Evolutionary conservation across 176 grass and related monocot species (phyloP).

Genomic region (Tillandsia fasciculata): DNA sequence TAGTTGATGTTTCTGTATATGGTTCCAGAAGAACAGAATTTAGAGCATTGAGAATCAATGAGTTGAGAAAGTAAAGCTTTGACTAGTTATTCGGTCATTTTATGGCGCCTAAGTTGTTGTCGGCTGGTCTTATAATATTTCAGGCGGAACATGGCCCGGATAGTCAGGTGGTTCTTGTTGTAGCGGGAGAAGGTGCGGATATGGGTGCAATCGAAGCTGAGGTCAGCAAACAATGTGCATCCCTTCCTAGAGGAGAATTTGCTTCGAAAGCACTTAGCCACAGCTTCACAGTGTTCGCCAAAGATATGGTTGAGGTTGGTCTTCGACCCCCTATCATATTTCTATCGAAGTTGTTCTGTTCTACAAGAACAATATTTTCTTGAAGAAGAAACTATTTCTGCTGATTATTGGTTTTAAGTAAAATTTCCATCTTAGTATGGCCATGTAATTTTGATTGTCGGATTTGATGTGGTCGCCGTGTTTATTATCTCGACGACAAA

Average conservation of each 20-base stretch:
- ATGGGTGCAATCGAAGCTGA: slow-evolving; percentile 61
- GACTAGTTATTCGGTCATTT: too few species aligned
- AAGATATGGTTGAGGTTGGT: slow-evolving; percentile 83
- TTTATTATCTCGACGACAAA: too few species aligned
- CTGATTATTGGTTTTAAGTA: too few species aligned
- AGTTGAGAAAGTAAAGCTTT: slow-evolving; percentile 10
- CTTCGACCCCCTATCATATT: neutral
- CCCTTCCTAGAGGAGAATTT: slow-evolving; percentile 90
- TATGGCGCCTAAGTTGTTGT: neutral
- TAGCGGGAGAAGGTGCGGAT: slow-evolving; percentile 73
- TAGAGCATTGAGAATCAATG: too few species aligned
- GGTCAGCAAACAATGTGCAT: slow-evolving; percentile 75
- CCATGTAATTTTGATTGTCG: too few species aligned
- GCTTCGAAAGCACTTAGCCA: slow-evolving; percentile 89
- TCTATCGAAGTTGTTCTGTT: neutral
- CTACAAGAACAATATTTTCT: too few species aligned
- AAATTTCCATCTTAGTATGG: too few species aligned
- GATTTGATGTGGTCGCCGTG: too few species aligned
- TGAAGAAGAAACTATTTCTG: too few species aligned
- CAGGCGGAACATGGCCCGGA: slow-evolving; percentile 97
- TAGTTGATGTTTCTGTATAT: too few species aligned
- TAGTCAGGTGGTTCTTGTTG: slow-evolving; percentile 88
- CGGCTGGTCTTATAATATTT: slow-evolving; percentile 10
- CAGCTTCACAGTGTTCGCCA: slow-evolving; percentile 78
- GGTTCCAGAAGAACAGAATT: too few species aligned